These are phyloP conservation scores for Xylaria polymorpha DNA, from an alignment of 2,329 filamentous ascomycete genomes.

Conservation along the genomic window DNA sequence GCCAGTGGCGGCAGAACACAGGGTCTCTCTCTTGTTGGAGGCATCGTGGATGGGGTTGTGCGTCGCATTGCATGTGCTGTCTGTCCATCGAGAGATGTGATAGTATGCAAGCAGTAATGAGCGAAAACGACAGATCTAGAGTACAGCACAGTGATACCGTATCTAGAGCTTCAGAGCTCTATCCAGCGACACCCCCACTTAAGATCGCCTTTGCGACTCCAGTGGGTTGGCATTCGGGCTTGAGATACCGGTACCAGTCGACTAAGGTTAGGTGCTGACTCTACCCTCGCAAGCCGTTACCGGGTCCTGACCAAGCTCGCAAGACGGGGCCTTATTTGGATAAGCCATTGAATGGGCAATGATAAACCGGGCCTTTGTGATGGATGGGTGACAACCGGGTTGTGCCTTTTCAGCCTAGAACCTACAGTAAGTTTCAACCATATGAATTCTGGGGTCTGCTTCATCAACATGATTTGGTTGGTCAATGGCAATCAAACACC, in stretches of 20 bases:
- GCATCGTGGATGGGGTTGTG: conserved; percentile 29
- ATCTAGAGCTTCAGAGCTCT: not conserved
- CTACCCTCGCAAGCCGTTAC: conserved; percentile 17
- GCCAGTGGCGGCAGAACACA: conserved; percentile 37
- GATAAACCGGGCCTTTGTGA: conserved; percentile 17
- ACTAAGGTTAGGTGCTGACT: conserved; percentile 1
- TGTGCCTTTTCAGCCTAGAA: conserved; percentile 35
- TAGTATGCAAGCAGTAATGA: conserved; percentile 31
- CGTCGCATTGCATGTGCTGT: conserved; percentile 38
- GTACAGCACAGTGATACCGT: conserved; percentile 9
- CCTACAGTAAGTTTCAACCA: conserved; percentile 35
- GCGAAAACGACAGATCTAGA: conserved; percentile 27
- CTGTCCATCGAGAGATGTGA: conserved; percentile 34
- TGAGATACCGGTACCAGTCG: not conserved
- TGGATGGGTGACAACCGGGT: conserved; percentile 32
- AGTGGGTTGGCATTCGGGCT: conserved; percentile 13
- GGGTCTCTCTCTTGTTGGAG: conserved; percentile 33
- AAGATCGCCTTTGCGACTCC: conserved; percentile 21
- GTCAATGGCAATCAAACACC: conserved; percentile 28
- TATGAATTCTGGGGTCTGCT: conserved; percentile 30
- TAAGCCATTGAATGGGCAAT: conserved; percentile 17
- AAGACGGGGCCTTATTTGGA: conserved; percentile 8
- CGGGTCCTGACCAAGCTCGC: not conserved
- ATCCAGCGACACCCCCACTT: conserved; percentile 18
- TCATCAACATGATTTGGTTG: conserved; percentile 18